Conservation (phyloP, 768 basidiomycete species). For the Erythrobasidium yunnanense region DNA sequence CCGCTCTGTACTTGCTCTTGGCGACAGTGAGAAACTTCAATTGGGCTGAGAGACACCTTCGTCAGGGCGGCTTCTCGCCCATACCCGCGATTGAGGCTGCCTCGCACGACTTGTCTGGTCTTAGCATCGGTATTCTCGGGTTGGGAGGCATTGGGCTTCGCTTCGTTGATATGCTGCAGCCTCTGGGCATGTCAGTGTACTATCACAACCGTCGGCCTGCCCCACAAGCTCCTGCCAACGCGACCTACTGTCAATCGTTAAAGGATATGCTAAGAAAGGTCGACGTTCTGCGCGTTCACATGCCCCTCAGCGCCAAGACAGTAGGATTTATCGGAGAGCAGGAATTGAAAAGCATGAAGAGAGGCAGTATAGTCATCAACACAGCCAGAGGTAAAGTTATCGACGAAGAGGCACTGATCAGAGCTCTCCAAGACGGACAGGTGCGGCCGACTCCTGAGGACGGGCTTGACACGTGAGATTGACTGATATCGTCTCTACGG, state of each 20-base stretch:
- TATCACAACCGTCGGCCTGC: slow-evolving; percentile 51
- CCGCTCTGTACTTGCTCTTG: slow-evolving; percentile 70
- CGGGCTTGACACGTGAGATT: too few relatives aligned
- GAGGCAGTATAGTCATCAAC: slow-evolving; percentile 33
- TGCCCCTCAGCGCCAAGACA: slow-evolving; percentile 63
- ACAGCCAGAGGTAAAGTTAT: slow-evolving; percentile 63
- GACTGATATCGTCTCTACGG: background rate
- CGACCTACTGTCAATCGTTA: slow-evolving; percentile 53
- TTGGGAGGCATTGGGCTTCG: slow-evolving; percentile 50
- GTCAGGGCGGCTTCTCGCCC: slow-evolving; percentile 39
- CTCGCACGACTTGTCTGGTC: slow-evolving; percentile 3
- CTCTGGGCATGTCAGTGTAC: slow-evolving; percentile 79
- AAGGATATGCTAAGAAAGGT: slow-evolving; percentile 56
- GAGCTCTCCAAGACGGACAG: slow-evolving; percentile 73
- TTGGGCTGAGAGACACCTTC: slow-evolving; percentile 49
- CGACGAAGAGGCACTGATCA: slow-evolving; percentile 75
- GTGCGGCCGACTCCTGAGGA: too few relatives aligned
- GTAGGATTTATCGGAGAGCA: slow-evolving; percentile 27
- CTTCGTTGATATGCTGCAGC: slow-evolving; percentile 47
- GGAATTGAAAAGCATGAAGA: slow-evolving; percentile 34
- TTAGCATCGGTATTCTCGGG: slow-evolving; percentile 32
- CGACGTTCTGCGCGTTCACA: slow-evolving; percentile 76
- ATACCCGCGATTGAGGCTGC: background rate
- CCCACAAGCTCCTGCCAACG: slow-evolving; percentile 20
- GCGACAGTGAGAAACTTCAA: slow-evolving; percentile 65